These are phyloP conservation scores for Escallonia rubra DNA, from an alignment of 129 eudicot genomes.

Conservation along the genomic window DNA sequence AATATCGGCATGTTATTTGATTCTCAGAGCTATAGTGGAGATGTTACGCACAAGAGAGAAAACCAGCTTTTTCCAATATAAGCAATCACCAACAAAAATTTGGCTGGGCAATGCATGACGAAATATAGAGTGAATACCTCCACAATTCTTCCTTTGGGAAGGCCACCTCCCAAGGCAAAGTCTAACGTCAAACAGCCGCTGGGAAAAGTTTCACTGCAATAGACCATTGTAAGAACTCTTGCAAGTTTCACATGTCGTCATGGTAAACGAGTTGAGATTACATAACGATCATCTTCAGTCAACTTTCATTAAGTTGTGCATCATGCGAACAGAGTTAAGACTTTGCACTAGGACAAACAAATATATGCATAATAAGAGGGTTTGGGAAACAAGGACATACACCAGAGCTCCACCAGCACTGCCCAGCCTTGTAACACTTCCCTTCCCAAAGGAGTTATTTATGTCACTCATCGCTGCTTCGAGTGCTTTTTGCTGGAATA, in stretches of 20 bases:
- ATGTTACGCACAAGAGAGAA: not conserved
- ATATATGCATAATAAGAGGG: not conserved
- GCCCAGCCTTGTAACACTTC: slow-evolving; percentile 97
- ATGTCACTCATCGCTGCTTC: slow-evolving; percentile 98
- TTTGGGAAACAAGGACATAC: slow-evolving; percentile 38
- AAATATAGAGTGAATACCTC: slow-evolving; percentile 46
- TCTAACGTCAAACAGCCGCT: slow-evolving; percentile 97
- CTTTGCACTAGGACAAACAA: not conserved
- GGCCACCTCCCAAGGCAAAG: slow-evolving; percentile 97
- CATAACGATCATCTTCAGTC: not conserved
- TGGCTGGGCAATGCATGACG: not conserved
- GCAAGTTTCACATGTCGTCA: slow-evolving; percentile 3
- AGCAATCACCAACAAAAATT: not conserved
- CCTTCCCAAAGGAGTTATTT: slow-evolving; percentile 92
- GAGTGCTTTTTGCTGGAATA: slow-evolving; percentile 86
- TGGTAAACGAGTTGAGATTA: slow-evolving; percentile 2
- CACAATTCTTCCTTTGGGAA: slow-evolving; percentile 97
- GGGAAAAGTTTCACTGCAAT: slow-evolving; percentile 93
- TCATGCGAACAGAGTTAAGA: not conserved
- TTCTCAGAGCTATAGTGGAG: too few species aligned
- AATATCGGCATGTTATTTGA: not conserved
- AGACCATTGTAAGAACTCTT: not conserved
- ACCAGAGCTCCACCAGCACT: slow-evolving; percentile 99
- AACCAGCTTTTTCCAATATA: not conserved
- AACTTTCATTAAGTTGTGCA: not conserved